Conservation (phyloP, 2,329 filamentous ascomycete species). For the Bertia moriformis region DNA sequence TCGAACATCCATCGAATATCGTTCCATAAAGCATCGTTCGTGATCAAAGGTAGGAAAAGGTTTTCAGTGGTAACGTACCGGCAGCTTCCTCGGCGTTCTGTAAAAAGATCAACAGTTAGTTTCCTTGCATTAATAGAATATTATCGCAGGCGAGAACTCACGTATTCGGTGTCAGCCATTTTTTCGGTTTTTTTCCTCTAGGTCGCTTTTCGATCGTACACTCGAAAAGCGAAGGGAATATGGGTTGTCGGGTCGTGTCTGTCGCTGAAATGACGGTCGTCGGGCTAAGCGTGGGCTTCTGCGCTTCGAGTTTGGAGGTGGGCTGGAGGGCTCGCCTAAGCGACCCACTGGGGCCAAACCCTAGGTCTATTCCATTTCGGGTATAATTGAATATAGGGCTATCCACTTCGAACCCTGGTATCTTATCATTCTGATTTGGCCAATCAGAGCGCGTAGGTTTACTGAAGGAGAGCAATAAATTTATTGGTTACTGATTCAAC, state of each 20-base stretch:
- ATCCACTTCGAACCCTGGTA: too few species aligned
- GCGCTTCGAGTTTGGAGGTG: not conserved
- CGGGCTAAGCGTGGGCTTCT: not conserved
- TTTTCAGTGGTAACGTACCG: conserved; percentile 16
- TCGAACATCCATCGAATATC: conserved; percentile 4
- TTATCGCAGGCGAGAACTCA: not conserved
- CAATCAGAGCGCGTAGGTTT: too few species aligned
- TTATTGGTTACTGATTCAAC: too few species aligned
- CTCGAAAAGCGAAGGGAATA: conserved; percentile 1
- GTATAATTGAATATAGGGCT: too few species aligned
- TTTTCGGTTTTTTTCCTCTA: not conserved
- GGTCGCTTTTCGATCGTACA: not conserved
- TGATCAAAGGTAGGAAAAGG: conserved; percentile 4
- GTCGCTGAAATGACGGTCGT: not conserved
- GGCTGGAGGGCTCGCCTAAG: conserved; percentile 1
- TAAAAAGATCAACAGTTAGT: conserved; percentile 17
- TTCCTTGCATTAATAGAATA: conserved; percentile 3
- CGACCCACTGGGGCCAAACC: not conserved
- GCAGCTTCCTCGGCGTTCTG: conserved; percentile 96
- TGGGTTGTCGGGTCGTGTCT: conserved; percentile 1
- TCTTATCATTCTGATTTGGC: too few species aligned
- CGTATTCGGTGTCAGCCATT: conserved; percentile 1
- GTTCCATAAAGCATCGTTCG: too few species aligned
- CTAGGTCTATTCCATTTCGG: not conserved
- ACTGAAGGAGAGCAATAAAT: too few species aligned